Percentiles rank a stretch among this genome's conserved stretches.
Evolutionary conservation across 2,329 filamentous ascomycete species (phyloP).

Genomic region (Xylariaceae sp.): DNA sequence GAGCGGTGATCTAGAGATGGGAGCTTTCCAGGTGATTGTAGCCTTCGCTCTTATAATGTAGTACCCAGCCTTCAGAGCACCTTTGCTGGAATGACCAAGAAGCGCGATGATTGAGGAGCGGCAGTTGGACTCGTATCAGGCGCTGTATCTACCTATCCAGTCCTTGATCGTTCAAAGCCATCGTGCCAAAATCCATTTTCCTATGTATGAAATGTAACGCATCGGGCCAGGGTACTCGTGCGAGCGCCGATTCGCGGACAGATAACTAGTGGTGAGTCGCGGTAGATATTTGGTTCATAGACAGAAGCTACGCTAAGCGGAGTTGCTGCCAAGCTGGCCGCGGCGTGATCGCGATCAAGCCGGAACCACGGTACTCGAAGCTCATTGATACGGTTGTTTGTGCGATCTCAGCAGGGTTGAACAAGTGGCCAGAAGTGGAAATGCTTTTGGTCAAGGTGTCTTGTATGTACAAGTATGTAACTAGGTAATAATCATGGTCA

Average conservation of each 20-base stretch:
- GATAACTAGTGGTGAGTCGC: conserved; percentile 27
- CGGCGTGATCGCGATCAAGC: conserved; percentile 10
- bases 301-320: conserved; percentile 29
- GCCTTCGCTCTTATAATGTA: conserved; percentile 14
- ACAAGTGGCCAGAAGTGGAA: no score
- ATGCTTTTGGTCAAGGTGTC: no score
- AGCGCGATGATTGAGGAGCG: conserved; percentile 32
- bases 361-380: conserved; percentile 8
- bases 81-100: conserved; percentile 39
- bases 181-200: background rate
- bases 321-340: conserved; percentile 20
- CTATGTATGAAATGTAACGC: background rate
- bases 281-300: conserved; percentile 39
- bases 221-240: conserved; percentile 30
- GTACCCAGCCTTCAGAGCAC: conserved; percentile 42
- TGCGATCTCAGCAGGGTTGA: no score
- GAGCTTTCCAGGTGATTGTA: background rate
- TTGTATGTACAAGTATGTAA: no score
- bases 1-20: conserved; percentile 3
- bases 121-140: conserved; percentile 39
- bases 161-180: conserved; percentile 2
- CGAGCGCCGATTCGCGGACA: conserved; percentile 38
- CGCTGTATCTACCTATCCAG: conserved; percentile 38
- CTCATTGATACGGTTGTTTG: no score
- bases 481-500: no score